Evolutionary conservation across 495 filamentous ascomycete species (phyloP), one percentile per base, ranked within the genome.

Genomic region (Parmelia sp.): DNA sequence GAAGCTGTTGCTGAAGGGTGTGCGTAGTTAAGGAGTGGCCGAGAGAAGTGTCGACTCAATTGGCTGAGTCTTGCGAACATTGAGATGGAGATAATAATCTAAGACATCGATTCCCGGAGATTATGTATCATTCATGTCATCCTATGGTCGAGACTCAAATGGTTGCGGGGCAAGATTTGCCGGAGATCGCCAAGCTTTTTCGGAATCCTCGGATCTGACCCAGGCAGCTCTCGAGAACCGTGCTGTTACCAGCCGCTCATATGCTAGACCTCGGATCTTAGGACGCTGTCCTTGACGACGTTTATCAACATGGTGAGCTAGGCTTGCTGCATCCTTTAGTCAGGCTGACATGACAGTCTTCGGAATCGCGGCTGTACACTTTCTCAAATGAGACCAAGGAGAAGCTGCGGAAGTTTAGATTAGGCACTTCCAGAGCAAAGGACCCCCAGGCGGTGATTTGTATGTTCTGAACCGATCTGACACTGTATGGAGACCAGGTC

Each of bases 371-470:
- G 63, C 82, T 98, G 68, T 98, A 97, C 77, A 88, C 92, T 33
- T 96, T 97, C 84, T 92, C 90, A 39, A 81, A 86, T 53, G 90
- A 92, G 75, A 96, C 90, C 33, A 90, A 85, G 75, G 86, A 90
- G 68, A 84, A 89, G 72, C 83, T 98, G 62, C 87, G 89, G 71
- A 96, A 96, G 74, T 97, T 98, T 78, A 90, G 94, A 44, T 80
- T 98, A 14, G 83, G 86, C 15, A 97, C 94, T 10, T 96, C 92
- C 31, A 82, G 94, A 66, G 84, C 90, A n/a, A 91, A 87, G 69
- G 84, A 88, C 47, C 86, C 92, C 1, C 92, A 96, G 79, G 94
- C 92, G 62, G 83, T 93, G 68, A 92, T 98, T 65, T 97, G 94
- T 97, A 90, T 76, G 86, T 80, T 71, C 57, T 47, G 47, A 62